These are phyloP conservation scores for Adiantum capillusveneris DNA, from an alignment of 75 land plant species.

Conservation along the genomic window DNA sequence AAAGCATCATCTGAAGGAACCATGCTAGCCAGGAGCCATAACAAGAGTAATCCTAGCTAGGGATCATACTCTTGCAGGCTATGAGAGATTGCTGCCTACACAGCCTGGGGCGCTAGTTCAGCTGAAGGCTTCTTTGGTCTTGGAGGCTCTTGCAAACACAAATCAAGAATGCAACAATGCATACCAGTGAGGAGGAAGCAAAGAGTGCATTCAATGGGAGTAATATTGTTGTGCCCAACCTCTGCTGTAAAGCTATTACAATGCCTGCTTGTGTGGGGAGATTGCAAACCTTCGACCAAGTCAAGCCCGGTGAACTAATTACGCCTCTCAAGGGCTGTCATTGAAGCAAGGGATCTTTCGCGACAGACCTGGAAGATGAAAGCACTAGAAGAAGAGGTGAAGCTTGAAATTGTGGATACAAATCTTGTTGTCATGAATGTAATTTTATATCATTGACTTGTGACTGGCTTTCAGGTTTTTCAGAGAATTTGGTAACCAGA, in stretches of 20 bases:
- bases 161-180: background rate
- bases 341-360: constrained; percentile 45
- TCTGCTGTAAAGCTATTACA: constrained; percentile 2
- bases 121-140: constrained; percentile 46
- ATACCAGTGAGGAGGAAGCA: background rate
- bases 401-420: constrained; percentile 52
- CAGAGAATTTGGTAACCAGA: too few species aligned
- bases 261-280: background rate
- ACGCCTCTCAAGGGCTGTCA: constrained; percentile 39
- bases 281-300: background rate
- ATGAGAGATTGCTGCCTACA: constrained; percentile 59
- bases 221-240: constrained; percentile 7
- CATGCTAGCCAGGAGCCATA: constrained; percentile 41
- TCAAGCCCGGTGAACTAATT: constrained; percentile 15
- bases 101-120: constrained; percentile 39
- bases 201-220: constrained; percentile 3
- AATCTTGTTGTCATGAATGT: constrained; percentile 40
- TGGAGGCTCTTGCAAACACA: constrained; percentile 45
- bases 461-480: too few species aligned
- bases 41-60: constrained; percentile 45
- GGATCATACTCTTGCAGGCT: constrained; percentile 64
- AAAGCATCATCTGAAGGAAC: constrained; percentile 24
- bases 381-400: constrained; percentile 32
- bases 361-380: constrained; percentile 38
- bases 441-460: too few species aligned